A percentile compares a stretch with the other conserved stretches of the same genome.
phyloP scores from a whole-genome alignment of 768 basidiomycete species.

The Chlorophyllum brunneum region DNA sequence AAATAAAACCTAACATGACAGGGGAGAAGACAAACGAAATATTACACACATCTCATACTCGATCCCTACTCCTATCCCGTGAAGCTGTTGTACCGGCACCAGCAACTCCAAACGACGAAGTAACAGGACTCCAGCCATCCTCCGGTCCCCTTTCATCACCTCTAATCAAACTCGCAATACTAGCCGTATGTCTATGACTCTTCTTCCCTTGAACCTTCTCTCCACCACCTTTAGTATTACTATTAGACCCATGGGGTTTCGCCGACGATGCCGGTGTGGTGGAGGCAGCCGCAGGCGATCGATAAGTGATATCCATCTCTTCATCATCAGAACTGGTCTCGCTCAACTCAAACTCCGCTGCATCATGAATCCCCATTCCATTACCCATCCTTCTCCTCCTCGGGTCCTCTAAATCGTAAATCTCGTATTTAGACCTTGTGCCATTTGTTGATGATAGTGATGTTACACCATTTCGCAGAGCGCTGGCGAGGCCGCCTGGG shows the following conservation, averaged over 20 bases:
- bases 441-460: not conserved
- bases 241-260: conserved; percentile 18
- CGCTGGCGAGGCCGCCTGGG: conserved; percentile 26
- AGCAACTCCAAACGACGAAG: conserved; percentile 48
- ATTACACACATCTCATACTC: too few species aligned
- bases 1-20: too few species aligned
- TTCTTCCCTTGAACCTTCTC: conserved; percentile 17
- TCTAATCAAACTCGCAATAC: conserved; percentile 77
- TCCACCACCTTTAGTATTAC: not conserved
- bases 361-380: conserved; percentile 32
- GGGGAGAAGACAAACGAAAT: too few species aligned
- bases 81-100: conserved; percentile 22
- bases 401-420: conserved; percentile 73
- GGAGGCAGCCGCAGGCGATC: conserved; percentile 52
- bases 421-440: conserved; percentile 55
- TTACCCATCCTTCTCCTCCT: conserved; percentile 25
- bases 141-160: conserved; percentile 71
- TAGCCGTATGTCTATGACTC: conserved; percentile 75
- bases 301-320: conserved; percentile 64
- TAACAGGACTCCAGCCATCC: conserved; percentile 81
- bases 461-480: not conserved
- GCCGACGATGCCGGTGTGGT: conserved; percentile 18
- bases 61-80: not conserved
- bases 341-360: conserved; percentile 52
- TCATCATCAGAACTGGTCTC: conserved; percentile 63